Base-by-base conservation (phyloP, 495 filamentous ascomycete genomes). In the Aspergillus biplanus region DNA sequence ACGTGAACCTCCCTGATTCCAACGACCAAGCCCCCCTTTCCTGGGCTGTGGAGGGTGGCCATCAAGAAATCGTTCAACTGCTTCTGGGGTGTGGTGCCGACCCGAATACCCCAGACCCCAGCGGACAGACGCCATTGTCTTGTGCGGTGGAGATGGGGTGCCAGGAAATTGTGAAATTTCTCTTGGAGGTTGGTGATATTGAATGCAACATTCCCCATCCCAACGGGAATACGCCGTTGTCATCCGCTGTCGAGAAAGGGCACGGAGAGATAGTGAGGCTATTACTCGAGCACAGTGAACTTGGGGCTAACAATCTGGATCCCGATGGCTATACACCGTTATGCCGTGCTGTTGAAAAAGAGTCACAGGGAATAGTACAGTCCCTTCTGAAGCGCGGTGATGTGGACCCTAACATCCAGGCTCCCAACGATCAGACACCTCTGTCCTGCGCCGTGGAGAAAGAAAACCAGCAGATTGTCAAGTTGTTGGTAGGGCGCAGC, bases 291-390 rank as follows among this genome's bases (percentile, higher is more conserved):
- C 54, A 55, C 18, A 66, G 37, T 16, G 61, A 63, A n/a, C 66
- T 60, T 47, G 64, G 54, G n/a, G 44, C 53, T 18, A 68, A 74
- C 39, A 63, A 59, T 13, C 65, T 59, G 44, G 67, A 67, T 42
- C 57, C 64, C 13, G 68, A 72, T 58, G 67, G 73, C 6, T 61
- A 56, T 46, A 75, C 78, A 52, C 74, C 77, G 21, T 64, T 82
- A 27, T 48, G 33, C 18, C 56, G 56, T 34, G 66, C 66, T 15
- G 63, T 64, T 15, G 33, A 57, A 18, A 63, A 57, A 39, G 69
- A 63, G 11, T 64, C 67, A 44, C 35, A 63, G 47, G 69, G 64
- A 11, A 55, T 75, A 32, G 56, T 71, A 27, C 61, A 64, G 32
- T 52, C 67, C 46, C 63, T 75, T 50, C 66, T 74, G 9, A 57